Base-by-base conservation (phyloP, 2,329 filamentous ascomycete genomes). In the Pseudogymnoascus sp. region DNA sequence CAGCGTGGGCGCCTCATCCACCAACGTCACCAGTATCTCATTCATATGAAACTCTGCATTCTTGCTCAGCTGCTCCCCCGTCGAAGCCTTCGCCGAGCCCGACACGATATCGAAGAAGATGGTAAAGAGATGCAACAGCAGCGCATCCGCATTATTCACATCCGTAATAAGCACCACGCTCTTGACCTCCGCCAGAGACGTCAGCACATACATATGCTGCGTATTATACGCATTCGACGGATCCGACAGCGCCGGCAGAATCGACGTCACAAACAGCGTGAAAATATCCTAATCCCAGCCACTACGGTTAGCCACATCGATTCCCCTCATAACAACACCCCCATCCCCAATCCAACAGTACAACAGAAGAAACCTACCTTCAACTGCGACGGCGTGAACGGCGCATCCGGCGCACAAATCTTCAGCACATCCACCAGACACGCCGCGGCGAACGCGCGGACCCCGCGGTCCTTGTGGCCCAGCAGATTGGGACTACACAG, bases 11-110 rank as follows among this genome's bases (percentile, higher is more conserved):
- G 89, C 87, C 77, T 99, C 95, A 68, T 97, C 95, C 21, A 99
- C 88, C 62, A 99, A 79, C 61, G 88, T 90, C 50, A 89, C 87
- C 21, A 99, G 82, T 67, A 97, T 84, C 62, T 91, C 87, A 21
- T 89, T 95, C 83, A 99, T 91, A 73, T 95, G 88, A 71, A 92
- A 92, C 74, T 97, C 91, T 64, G 97, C 90, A 75, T 96, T 95
- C 78, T 96, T 96, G 64, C 90, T 89, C 57, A 97, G 82, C 69
- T 92, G 87, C 69, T 96, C 92, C 36, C 90, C 91, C 0, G 86
- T 86, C 4, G 87, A 83, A 15, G 87, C 83, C 71, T 89, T 93
- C 10, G 88, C 86, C 3, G 88, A 87, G 1, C 86, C 86, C 0
- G 92, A 93, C 50, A 97, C 85, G 36, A 95, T 91, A 74, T 99